A percentile compares a stretch with the other conserved stretches of the same genome.
Evolutionary conservation across 345 rosid genomes (phyloP).

Genomic region (Arabidopsis arenosa): DNA sequence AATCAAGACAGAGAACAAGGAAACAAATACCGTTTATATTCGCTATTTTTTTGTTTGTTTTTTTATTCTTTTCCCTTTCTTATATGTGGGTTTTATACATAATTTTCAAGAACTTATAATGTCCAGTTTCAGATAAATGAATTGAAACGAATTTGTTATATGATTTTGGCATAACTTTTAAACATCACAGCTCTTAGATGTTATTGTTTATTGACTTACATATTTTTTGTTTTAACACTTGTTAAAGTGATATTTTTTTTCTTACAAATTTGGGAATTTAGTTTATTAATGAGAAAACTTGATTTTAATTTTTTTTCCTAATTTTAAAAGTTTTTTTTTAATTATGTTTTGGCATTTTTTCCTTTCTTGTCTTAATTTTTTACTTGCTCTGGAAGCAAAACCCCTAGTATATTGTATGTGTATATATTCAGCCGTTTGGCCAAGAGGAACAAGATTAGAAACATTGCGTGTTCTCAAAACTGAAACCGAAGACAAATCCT

Average conservation of each 20-base stretch:
- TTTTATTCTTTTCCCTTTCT: conserved; percentile 38
- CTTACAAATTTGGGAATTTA: background rate
- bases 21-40: conserved; percentile 30
- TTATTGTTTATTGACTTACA: background rate
- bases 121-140: conserved; percentile 40
- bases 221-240: background rate
- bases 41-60: conserved; percentile 41
- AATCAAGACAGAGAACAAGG: conserved; percentile 16
- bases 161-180: background rate
- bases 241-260: background rate
- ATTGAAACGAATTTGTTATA: conserved; percentile 38
- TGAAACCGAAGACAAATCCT: too few species aligned
- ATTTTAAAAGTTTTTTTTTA: too few species aligned
- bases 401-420: background rate
- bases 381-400: background rate
- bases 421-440: background rate
- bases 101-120: conserved; percentile 38
- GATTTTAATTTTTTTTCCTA: background rate
- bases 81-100: conserved; percentile 45
- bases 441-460: background rate
- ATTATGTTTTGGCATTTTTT: background rate
- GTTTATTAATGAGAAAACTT: background rate
- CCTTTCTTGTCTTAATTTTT: background rate
- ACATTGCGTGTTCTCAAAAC: background rate
- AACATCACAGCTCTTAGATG: conserved; percentile 12